Evolutionary conservation across 352 stramenopile genomes (phyloP).

Genomic region (Globisporangium rhizosaccharum): DNA sequence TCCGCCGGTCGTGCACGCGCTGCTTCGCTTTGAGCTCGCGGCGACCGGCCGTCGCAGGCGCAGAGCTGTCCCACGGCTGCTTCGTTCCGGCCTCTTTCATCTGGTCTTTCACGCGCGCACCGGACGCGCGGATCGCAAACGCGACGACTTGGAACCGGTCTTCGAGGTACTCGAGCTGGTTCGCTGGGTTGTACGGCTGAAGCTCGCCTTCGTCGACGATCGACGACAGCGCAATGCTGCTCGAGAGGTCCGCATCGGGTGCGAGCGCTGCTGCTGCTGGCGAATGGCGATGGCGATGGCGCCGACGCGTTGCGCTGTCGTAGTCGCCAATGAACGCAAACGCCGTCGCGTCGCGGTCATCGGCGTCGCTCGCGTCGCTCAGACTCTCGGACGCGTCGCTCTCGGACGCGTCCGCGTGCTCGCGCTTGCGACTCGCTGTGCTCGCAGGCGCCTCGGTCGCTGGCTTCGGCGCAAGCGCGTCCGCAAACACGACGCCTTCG

Average conservation of each 20-base stretch:
- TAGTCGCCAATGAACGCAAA: slow-evolving; percentile 77
- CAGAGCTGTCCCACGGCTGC: slow-evolving; percentile 69
- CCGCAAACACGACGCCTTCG: slow-evolving; percentile 62
- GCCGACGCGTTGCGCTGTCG: slow-evolving; percentile 22
- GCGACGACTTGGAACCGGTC: slow-evolving; percentile 87
- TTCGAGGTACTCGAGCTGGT: slow-evolving; percentile 86
- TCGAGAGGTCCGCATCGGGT: slow-evolving; percentile 16
- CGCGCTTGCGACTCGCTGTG: neutral
- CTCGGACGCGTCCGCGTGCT: slow-evolving; percentile 18
- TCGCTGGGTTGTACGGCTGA: slow-evolving; percentile 77
- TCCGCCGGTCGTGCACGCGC: slow-evolving; percentile 65
- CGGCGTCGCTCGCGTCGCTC: slow-evolving; percentile 15
- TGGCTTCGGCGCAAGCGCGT: slow-evolving; percentile 43
- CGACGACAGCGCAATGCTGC: slow-evolving; percentile 22
- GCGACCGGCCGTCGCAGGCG: slow-evolving; percentile 50
- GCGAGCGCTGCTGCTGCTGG: neutral
- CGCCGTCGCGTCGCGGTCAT: slow-evolving; percentile 34
- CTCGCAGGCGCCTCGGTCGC: neutral
- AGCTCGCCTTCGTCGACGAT: slow-evolving; percentile 49
- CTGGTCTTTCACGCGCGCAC: slow-evolving; percentile 81
- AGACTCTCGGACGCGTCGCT: slow-evolving; percentile 19
- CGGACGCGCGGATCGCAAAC: slow-evolving; percentile 79
- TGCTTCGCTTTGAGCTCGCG: slow-evolving; percentile 86
- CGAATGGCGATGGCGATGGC: slow-evolving; percentile 8
- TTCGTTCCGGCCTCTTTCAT: slow-evolving; percentile 88